Conservation (phyloP, 768 basidiomycete species). For the Coprinopsis sp. region DNA sequence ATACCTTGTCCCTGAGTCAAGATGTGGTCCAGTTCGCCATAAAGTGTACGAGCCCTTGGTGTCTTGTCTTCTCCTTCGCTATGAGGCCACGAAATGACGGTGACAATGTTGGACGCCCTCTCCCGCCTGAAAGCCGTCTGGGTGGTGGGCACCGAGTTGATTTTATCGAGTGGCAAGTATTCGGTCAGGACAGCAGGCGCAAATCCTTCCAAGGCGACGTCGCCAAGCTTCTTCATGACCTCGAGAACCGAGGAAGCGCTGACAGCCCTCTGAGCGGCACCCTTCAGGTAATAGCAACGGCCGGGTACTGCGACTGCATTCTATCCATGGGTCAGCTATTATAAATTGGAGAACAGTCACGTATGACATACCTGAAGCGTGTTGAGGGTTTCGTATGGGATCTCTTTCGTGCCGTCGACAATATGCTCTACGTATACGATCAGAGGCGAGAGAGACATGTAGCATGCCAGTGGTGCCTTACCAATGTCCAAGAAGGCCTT, state of each 20-base stretch:
- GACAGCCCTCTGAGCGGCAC: conserved; percentile 29
- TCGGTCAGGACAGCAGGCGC: conserved; percentile 31
- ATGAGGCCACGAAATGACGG: conserved; percentile 32
- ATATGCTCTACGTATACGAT: conserved; percentile 31
- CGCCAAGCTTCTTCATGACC: conserved; percentile 26
- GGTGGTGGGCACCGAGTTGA: conserved; percentile 28
- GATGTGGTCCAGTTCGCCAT: conserved; percentile 26
- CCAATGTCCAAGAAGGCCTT: conserved; percentile 43
- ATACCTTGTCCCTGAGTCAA: conserved; percentile 26
- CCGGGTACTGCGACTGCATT: conserved; percentile 33
- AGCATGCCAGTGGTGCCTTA: conserved; percentile 23
- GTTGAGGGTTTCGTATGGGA: conserved; percentile 45
- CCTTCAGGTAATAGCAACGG: conserved; percentile 37
- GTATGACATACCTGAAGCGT: conserved; percentile 26
- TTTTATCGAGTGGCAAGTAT: conserved; percentile 35
- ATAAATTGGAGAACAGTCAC: no score
- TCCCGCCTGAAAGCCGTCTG: conserved; percentile 39
- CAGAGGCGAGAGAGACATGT: not conserved
- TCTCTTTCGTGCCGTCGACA: no score
- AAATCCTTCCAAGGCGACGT: conserved; percentile 23
- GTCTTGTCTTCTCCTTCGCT: conserved; percentile 23
- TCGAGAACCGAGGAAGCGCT: conserved; percentile 20
- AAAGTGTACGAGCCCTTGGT: conserved; percentile 23
- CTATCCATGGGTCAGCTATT: conserved; percentile 17
- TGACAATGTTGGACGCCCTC: conserved; percentile 29